Conservation (phyloP, 495 filamentous ascomycete species). For the Aspergillus indologenus region DNA sequence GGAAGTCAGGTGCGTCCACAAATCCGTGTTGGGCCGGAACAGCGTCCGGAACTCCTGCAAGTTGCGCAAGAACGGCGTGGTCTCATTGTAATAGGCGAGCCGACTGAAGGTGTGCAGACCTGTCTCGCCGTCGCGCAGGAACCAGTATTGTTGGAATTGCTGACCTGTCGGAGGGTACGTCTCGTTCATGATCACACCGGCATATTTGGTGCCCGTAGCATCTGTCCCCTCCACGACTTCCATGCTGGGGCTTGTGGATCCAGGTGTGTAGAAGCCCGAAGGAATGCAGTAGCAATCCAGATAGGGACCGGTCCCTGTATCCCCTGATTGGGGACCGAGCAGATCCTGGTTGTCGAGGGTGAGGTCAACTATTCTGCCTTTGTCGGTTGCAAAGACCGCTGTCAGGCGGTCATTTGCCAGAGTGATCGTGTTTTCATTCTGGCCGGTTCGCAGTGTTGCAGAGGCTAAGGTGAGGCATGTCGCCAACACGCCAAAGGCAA, state of each 20-base stretch:
- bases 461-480: conserved; percentile 14
- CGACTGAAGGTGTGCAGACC: conserved; percentile 55
- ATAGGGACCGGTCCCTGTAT: conserved; percentile 49
- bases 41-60: conserved; percentile 55
- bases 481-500: conserved; percentile 6
- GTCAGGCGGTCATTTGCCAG: conserved; percentile 49
- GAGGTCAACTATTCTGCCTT: conserved; percentile 40
- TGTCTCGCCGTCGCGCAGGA: conserved; percentile 53
- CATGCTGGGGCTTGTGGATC: conserved; percentile 41
- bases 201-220: conserved; percentile 44
- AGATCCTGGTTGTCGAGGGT: conserved; percentile 50
- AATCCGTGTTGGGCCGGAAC: conserved; percentile 50
- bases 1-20: conserved; percentile 56
- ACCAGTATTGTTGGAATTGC: conserved; percentile 56
- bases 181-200: conserved; percentile 50
- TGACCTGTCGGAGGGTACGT: conserved; percentile 51
- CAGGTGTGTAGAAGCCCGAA: conserved; percentile 51
- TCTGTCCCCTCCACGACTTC: conserved; percentile 49
- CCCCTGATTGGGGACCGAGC: conserved; percentile 43
- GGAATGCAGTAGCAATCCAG: conserved; percentile 59
- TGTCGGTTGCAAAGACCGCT: conserved; percentile 42
- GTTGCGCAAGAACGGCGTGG: conserved; percentile 50
- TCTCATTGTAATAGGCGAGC: conserved; percentile 51
- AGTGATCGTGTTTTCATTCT: conserved; percentile 28
- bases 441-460: conserved; percentile 23